phyloP scores from a whole-genome alignment of 2,329 filamentous ascomycete species.

The Neocucurbitaria cava region DNA sequence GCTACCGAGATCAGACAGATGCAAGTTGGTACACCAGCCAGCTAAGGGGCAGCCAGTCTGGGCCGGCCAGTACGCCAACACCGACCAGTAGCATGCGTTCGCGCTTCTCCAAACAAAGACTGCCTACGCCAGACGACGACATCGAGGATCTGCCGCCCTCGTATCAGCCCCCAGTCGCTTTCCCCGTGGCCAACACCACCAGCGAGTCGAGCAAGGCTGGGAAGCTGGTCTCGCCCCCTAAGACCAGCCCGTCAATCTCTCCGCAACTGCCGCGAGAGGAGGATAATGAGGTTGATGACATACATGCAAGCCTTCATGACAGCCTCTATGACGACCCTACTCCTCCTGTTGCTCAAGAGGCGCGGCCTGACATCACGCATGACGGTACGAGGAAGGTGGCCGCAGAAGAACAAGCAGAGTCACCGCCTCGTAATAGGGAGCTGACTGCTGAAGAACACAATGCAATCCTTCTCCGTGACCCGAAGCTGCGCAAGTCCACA shows the following conservation, averaged over 20 bases:
- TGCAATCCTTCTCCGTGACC: slow-evolving; percentile 80
- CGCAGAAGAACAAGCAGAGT: not conserved
- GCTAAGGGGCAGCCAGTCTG: slow-evolving; percentile 55
- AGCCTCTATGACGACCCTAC: slow-evolving; percentile 31
- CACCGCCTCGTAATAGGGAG: slow-evolving; percentile 24
- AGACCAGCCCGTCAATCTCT: slow-evolving; percentile 34
- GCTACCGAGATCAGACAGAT: slow-evolving; percentile 83
- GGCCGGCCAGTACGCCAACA: slow-evolving; percentile 35
- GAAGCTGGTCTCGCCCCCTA: slow-evolving; percentile 37
- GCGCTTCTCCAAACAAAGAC: slow-evolving; percentile 31
- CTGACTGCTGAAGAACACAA: slow-evolving; percentile 95
- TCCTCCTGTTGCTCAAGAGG: slow-evolving; percentile 13
- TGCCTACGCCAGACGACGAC: slow-evolving; percentile 34
- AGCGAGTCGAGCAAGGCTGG: slow-evolving; percentile 9
- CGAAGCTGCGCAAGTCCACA: slow-evolving; percentile 84
- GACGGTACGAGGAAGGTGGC: slow-evolving; percentile 9
- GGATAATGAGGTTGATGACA: slow-evolving; percentile 4
- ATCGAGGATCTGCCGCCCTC: slow-evolving; percentile 41
- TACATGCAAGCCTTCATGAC: slow-evolving; percentile 24
- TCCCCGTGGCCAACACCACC: not conserved
- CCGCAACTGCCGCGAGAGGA: slow-evolving; percentile 13
- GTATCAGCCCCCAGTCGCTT: slow-evolving; percentile 46
- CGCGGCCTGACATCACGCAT: slow-evolving; percentile 5
- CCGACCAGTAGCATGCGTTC: slow-evolving; percentile 27
- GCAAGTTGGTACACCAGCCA: slow-evolving; percentile 83